Evolutionary conservation across 176 grass and related monocot genomes (phyloP).

Genomic region (Carex scoparia): DNA sequence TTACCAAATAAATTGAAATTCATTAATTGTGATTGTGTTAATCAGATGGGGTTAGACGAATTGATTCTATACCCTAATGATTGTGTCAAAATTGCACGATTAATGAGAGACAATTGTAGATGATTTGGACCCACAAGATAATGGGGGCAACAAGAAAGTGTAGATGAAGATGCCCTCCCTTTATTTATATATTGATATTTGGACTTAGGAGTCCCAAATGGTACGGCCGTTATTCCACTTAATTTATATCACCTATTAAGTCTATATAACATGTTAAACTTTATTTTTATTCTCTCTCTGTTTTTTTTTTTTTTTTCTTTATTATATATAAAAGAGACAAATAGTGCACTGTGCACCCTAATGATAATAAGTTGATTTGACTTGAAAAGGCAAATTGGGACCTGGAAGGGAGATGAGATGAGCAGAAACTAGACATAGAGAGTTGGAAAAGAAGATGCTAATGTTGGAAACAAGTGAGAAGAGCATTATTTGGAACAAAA

Average conservation of each 20-base stretch:
- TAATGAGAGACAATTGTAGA: not conserved
- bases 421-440: not conserved
- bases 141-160: not conserved
- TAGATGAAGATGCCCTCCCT: not conserved
- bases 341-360: not conserved
- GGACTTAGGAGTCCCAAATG: not conserved
- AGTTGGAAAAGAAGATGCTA: not conserved
- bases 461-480: not conserved
- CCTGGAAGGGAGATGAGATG: not conserved
- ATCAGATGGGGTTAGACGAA: too few relatives aligned
- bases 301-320: too few relatives aligned
- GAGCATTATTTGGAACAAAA: too few relatives aligned
- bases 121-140: not conserved
- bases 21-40: too few relatives aligned
- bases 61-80: too few relatives aligned
- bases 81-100: not conserved
- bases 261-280: not conserved
- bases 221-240: not conserved
- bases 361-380: conserved; percentile 3
- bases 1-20: too few relatives aligned
- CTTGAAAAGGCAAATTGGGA: not conserved
- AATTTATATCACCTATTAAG: not conserved
- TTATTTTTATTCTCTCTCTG: not conserved
- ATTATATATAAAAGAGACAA: not conserved
- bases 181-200: too few relatives aligned